phyloP scores from a whole-genome alignment of 2,329 filamentous ascomycete genomes.

The Didymella arachidicola region DNA sequence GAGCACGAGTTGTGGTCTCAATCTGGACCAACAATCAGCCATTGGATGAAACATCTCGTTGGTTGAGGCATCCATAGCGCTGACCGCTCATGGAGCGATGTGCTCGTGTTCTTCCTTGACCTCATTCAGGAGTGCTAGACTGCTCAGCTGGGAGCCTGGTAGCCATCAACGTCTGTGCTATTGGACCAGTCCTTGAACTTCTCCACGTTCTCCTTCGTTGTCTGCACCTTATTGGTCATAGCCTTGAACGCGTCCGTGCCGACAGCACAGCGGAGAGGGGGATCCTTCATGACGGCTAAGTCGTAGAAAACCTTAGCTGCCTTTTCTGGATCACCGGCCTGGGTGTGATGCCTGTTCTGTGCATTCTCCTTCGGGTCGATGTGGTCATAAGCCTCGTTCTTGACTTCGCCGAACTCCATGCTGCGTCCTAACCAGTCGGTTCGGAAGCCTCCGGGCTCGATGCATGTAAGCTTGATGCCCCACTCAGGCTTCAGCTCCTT shows the following conservation, averaged over 20 bases:
- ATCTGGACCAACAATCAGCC: background rate
- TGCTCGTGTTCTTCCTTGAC: no score
- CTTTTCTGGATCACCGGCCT: constrained; percentile 61
- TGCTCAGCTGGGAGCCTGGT: constrained; percentile 37
- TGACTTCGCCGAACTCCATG: constrained; percentile 57
- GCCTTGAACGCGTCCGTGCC: constrained; percentile 61
- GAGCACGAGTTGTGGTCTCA: background rate
- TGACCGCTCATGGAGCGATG: background rate
- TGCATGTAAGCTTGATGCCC: constrained; percentile 56
- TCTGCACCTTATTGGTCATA: constrained; percentile 61
- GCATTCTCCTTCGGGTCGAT: constrained; percentile 55
- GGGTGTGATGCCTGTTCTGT: constrained; percentile 52
- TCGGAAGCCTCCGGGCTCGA: constrained; percentile 58
- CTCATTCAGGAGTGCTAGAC: background rate
- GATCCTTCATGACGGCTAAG: constrained; percentile 60
- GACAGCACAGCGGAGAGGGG: constrained; percentile 61
- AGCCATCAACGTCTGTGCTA: constrained; percentile 58
- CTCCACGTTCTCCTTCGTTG: constrained; percentile 58
- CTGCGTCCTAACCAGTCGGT: constrained; percentile 57
- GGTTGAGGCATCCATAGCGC: background rate
- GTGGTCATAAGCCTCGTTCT: constrained; percentile 58
- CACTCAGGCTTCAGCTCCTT: constrained; percentile 58
- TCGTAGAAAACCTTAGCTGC: constrained; percentile 63
- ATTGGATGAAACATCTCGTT: background rate
- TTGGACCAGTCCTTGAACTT: constrained; percentile 60